These are phyloP conservation scores for Arthroderma sp. DNA, from an alignment of 2,329 filamentous ascomycete species.

Conservation along the genomic window DNA sequence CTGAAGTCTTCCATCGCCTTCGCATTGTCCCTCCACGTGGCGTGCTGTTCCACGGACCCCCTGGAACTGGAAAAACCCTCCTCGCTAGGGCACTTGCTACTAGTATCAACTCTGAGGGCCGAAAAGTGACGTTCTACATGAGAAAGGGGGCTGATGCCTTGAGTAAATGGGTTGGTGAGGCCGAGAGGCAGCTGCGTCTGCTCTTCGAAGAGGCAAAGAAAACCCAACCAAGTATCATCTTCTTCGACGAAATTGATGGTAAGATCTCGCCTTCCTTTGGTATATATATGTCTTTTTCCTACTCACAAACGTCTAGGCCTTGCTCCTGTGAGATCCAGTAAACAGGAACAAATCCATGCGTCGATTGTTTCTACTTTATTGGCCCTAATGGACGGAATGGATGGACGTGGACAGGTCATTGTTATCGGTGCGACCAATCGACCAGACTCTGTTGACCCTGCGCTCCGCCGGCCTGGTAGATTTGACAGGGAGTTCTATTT, in stretches of 20 bases:
- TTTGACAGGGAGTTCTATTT: conserved; percentile 99
- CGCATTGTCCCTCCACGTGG: conserved; percentile 88
- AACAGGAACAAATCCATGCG: conserved; percentile 96
- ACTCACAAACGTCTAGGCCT: conserved; percentile 34
- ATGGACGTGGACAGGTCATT: conserved; percentile 93
- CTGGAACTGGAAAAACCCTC: conserved; percentile 95
- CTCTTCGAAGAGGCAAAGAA: conserved; percentile 92
- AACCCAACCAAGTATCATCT: conserved; percentile 96
- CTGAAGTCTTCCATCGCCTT: conserved; percentile 82
- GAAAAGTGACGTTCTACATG: conserved; percentile 99
- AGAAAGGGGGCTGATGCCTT: conserved; percentile 94
- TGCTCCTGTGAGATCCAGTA: conserved; percentile 89
- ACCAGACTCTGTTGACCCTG: conserved; percentile 96
- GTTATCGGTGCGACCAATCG: conserved; percentile 98
- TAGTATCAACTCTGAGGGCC: conserved; percentile 73
- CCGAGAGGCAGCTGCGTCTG: conserved; percentile 82
- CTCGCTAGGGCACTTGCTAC: conserved; percentile 85
- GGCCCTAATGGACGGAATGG: conserved; percentile 95
- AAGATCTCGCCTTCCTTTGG: conserved; percentile 9
- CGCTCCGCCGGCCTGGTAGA: conserved; percentile 88
- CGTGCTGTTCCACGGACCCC: conserved; percentile 91
- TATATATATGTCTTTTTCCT: not conserved
- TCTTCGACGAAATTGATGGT: conserved; percentile 98
- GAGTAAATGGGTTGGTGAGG: conserved; percentile 98
- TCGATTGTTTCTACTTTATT: conserved; percentile 93